A percentile compares a stretch with the other conserved stretches of the same genome.
Conservation (phyloP, 768 basidiomycete genomes). For the Leccinum aurantiacum region DNA sequence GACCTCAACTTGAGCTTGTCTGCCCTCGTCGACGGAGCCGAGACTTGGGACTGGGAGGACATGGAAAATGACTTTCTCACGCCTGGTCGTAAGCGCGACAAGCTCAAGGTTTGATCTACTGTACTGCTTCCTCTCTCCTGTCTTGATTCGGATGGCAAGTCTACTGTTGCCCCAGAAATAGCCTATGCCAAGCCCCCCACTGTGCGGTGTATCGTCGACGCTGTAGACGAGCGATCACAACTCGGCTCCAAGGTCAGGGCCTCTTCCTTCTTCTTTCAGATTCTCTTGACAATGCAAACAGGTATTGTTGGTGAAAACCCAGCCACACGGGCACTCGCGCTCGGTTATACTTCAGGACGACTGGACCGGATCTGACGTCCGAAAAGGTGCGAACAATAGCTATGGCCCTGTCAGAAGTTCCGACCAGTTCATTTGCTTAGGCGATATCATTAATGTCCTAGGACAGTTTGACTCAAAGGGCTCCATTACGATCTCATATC, state of each 20-base stretch:
- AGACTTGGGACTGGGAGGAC: conserved; percentile 69
- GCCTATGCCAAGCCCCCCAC: conserved; percentile 37
- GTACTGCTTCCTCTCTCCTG: neutral
- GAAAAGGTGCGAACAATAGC: conserved; percentile 46
- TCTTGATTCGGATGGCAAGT: conserved; percentile 17
- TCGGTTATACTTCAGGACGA: conserved; percentile 70
- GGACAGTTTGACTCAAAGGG: conserved; percentile 43
- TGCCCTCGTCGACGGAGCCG: conserved; percentile 59
- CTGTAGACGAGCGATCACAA: conserved; percentile 39
- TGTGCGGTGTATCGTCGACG: conserved; percentile 57
- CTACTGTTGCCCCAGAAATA: conserved; percentile 9
- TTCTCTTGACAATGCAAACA: conserved; percentile 23
- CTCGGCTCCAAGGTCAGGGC: conserved; percentile 24
- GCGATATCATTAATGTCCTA: conserved; percentile 80
- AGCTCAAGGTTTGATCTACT: conserved; percentile 19
- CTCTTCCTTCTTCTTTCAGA: neutral
- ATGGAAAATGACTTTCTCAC: conserved; percentile 49
- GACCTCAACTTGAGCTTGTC: conserved; percentile 43
- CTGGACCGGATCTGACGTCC: conserved; percentile 68
- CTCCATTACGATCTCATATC: conserved; percentile 59
- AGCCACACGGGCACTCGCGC: conserved; percentile 39
- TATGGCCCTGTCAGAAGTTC: neutral
- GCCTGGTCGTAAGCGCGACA: conserved; percentile 40
- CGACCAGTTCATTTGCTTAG: conserved; percentile 37
- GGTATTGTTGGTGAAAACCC: conserved; percentile 52